Percentiles rank a stretch among this genome's conserved stretches.
Evolutionary conservation across 306 rosid species (phyloP).

Genomic region (Castanea crenata): DNA sequence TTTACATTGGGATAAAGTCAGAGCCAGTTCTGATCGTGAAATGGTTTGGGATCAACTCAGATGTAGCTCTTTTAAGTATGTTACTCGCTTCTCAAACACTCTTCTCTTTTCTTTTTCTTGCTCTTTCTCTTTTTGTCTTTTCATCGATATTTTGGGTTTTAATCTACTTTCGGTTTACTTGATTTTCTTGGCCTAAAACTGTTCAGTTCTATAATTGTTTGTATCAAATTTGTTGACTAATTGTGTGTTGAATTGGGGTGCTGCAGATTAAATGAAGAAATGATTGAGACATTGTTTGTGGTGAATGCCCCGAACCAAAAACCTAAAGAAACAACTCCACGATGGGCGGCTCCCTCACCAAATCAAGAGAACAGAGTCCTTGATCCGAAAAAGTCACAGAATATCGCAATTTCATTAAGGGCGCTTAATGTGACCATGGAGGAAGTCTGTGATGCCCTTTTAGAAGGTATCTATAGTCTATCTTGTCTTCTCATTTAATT

Average conservation of each 20-base stretch:
- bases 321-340: slow-evolving; percentile 50
- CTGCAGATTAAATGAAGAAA: slow-evolving; percentile 89
- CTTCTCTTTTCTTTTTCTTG: not conserved
- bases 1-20: slow-evolving; percentile 97
- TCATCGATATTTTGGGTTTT: not conserved
- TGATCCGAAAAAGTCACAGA: slow-evolving; percentile 89
- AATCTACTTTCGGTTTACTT: slow-evolving; percentile 2
- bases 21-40: slow-evolving; percentile 94
- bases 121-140: not conserved
- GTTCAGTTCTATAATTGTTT: slow-evolving; percentile 1
- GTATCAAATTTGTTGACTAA: slow-evolving; percentile 20
- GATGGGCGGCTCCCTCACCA: slow-evolving; percentile 40
- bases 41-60: slow-evolving; percentile 99
- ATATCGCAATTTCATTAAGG: slow-evolving; percentile 81
- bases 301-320: slow-evolving; percentile 50
- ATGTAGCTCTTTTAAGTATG: slow-evolving; percentile 94
- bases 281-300: slow-evolving; percentile 85
- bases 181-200: not conserved
- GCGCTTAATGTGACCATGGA: slow-evolving; percentile 82
- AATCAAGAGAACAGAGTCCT: slow-evolving; percentile 65
- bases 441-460: slow-evolving; percentile 84
- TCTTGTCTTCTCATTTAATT: not conserved
- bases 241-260: slow-evolving; percentile 9
- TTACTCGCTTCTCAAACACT: not conserved
- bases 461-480: slow-evolving; percentile 55